Base-by-base conservation (phyloP, 208 protist species). In the Blechomonas ayalai region DNA sequence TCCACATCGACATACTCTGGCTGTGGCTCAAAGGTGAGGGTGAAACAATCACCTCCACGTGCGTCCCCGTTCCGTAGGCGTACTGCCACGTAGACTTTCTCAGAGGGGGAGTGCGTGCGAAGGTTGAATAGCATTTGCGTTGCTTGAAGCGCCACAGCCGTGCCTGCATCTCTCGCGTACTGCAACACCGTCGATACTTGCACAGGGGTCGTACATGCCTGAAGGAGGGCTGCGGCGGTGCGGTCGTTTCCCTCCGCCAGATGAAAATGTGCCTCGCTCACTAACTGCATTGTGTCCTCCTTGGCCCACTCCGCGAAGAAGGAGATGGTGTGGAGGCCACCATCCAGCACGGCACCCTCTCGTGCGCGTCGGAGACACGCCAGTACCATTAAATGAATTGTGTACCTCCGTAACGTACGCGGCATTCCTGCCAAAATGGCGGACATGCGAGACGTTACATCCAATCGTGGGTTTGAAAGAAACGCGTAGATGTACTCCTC, bases 141-240 rank as follows among this genome's bases (percentile, higher is more conserved):
- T n/a, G 54, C 63, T 12, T 44, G 24, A 9, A 82, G 51, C 1
- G 59, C 35, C n/a, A 60, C 4, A 9, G 7, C 4, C 8, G 55
- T 2, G 8, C 56, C 46, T 1, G 60, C 60, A 10, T 46, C 31
- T 12, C 35, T 37, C 1, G 75, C 75, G 47, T 72, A 56, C 6
- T 48, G 57, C 69, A 90, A 76, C 2, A 82, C 40, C 3, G 56
- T 54, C 1, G 41, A 50, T 0, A 73, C 54, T 31, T 75, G 54
- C 35, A 59, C 57, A 7, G 40, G 62, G 0, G 58, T 73, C 16
- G 49, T 39, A 50, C 63, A 79, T n/a, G 61, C 44, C 1, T 52
- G 35, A 1, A 90, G 49, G 23, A 90, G 57, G 2, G 52, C 0
- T 8, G 12, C 6, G 15, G 67, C 60, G 24, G 72, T 90, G 16